Evolutionary conservation across 192 early-diverging fungal species (phyloP).

Genomic region (Rhizophlyctis rosea): DNA sequence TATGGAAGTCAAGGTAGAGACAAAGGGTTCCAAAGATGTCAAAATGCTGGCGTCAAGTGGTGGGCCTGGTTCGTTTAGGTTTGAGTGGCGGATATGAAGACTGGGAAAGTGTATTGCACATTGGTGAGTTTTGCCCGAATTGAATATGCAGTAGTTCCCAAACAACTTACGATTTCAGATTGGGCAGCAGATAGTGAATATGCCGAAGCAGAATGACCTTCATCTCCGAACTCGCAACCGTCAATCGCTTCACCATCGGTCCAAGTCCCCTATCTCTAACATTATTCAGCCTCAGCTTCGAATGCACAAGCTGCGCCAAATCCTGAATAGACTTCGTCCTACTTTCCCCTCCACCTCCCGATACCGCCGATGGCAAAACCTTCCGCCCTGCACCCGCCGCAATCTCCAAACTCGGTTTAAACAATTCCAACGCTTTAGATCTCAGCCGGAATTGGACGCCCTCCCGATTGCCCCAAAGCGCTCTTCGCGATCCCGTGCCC

Average conservation of each 20-base stretch:
- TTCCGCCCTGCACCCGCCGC: constrained; percentile 13
- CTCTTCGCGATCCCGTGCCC: background rate
- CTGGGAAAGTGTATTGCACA: constrained; percentile 7
- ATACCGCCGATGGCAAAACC: background rate
- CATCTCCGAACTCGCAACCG: constrained; percentile 21
- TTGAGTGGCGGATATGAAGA: constrained; percentile 26
- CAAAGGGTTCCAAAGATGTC: constrained; percentile 28
- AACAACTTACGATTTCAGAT: constrained; percentile 21
- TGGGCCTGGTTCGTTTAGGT: constrained; percentile 14
- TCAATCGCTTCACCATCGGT: constrained; percentile 26
- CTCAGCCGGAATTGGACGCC: constrained; percentile 8
- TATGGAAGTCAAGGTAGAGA: constrained; percentile 23
- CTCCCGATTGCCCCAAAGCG: background rate
- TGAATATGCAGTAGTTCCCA: constrained; percentile 3
- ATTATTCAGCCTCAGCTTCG: too few relatives aligned
- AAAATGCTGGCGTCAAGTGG: constrained; percentile 28
- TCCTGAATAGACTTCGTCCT: background rate
- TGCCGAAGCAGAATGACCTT: constrained; percentile 30
- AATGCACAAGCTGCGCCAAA: too few relatives aligned
- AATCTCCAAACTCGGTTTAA: constrained; percentile 23
- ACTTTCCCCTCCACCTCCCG: background rate
- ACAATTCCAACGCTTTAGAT: background rate
- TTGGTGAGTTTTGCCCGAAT: constrained; percentile 1
- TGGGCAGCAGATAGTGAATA: constrained; percentile 14
- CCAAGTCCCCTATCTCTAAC: constrained; percentile 15